Conservation (phyloP, 371 early-diverging fungal genomes). For the Rhizopus delemar region DNA sequence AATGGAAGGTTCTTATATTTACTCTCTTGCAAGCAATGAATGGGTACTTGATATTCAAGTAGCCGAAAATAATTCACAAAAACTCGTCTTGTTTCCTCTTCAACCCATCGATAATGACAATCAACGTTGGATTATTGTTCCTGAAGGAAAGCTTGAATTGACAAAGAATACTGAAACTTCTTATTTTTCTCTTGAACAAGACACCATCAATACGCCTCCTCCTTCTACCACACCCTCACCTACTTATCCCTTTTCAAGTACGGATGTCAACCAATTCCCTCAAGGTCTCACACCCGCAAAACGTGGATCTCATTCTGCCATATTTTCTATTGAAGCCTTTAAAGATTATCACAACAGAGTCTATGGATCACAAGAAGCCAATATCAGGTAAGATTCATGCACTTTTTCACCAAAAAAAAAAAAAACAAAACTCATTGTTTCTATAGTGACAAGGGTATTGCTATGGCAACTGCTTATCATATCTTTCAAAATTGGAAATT, state of each 20-base stretch:
- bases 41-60: slow-evolving; percentile 51
- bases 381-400: slow-evolving; percentile 23
- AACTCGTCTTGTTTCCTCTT: slow-evolving; percentile 44
- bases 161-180: slow-evolving; percentile 11
- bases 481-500: slow-evolving; percentile 46
- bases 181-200: slow-evolving; percentile 6
- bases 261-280: slow-evolving; percentile 21
- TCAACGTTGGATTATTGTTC: slow-evolving; percentile 48
- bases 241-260: slow-evolving; percentile 10
- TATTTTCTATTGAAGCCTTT: slow-evolving; percentile 32
- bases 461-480: slow-evolving; percentile 54
- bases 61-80: slow-evolving; percentile 20
- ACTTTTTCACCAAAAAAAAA: neutral
- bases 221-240: slow-evolving; percentile 24
- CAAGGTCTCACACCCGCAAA: slow-evolving; percentile 46
- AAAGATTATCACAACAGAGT: slow-evolving; percentile 42
- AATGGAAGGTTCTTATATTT: slow-evolving; percentile 36
- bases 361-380: slow-evolving; percentile 27
- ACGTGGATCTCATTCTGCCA: slow-evolving; percentile 47
- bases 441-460: slow-evolving; percentile 48
- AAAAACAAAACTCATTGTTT: neutral
- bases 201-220: slow-evolving; percentile 24
- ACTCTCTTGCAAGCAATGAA: slow-evolving; percentile 39
- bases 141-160: slow-evolving; percentile 28
- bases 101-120: slow-evolving; percentile 47